Conservation (phyloP, 306 rosid species). For the Cicer judaicum region DNA sequence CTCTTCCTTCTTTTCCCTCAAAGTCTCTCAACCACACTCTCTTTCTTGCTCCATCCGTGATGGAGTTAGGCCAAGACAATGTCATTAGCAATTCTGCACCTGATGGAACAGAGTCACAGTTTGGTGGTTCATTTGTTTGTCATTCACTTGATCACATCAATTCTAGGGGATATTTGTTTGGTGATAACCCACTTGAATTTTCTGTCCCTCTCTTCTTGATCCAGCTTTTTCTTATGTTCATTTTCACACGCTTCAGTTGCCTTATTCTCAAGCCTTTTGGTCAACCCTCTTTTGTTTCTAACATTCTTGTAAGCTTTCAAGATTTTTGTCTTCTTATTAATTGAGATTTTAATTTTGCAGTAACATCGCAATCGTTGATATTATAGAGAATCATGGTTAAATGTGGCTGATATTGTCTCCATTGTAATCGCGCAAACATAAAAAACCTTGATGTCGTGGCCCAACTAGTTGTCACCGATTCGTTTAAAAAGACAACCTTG, state of each 20-base stretch:
- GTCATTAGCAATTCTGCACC: conserved; percentile 3
- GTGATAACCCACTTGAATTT: conserved; percentile 58
- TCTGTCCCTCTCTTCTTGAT: conserved; percentile 57
- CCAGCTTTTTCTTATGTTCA: conserved; percentile 61
- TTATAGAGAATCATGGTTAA: not conserved
- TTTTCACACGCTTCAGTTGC: conserved; percentile 46
- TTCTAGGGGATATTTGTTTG: conserved; percentile 59
- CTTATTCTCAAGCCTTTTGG: conserved; percentile 65
- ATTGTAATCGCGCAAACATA: not conserved
- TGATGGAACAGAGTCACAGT: not conserved
- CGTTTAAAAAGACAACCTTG: not conserved
- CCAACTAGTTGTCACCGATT: not conserved
- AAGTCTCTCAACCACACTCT: conserved; percentile 44
- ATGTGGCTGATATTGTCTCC: not conserved
- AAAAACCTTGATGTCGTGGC: not conserved
- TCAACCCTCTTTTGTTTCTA: conserved; percentile 61
- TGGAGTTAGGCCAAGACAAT: conserved; percentile 26
- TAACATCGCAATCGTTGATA: not conserved
- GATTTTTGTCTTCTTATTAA: not conserved
- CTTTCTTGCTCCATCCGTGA: conserved; percentile 31
- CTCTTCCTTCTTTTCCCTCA: conserved; percentile 29
- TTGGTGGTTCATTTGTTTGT: conserved; percentile 48
- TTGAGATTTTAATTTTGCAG: not conserved
- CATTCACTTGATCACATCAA: conserved; percentile 35
- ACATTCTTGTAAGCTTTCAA: conserved; percentile 58